These are phyloP conservation scores for Dothistroma pini DNA, from an alignment of 2,329 filamentous ascomycete genomes.

Conservation along the genomic window DNA sequence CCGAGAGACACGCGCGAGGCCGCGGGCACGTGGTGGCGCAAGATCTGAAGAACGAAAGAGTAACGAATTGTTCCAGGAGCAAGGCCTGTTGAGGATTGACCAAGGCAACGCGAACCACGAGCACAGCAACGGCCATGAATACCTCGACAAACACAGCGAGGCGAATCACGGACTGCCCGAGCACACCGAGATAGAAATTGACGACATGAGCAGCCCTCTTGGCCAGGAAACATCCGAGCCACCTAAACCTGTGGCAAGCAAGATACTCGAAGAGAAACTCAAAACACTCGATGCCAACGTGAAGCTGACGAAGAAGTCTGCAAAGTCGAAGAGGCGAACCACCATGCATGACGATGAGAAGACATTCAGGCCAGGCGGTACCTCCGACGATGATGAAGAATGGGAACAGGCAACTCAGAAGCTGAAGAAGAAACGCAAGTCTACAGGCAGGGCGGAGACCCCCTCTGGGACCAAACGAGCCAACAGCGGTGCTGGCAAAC, in stretches of 20 bases:
- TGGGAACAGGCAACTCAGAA: conserved; percentile 21
- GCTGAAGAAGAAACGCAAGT: conserved; percentile 35
- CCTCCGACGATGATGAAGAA: conserved; percentile 27
- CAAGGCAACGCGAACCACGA: background rate
- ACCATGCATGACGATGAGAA: conserved; percentile 4
- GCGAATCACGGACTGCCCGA: background rate
- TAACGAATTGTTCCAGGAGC: conserved; percentile 15
- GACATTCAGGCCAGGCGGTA: background rate
- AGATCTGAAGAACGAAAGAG: conserved; percentile 23
- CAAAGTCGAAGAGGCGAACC: conserved; percentile 41
- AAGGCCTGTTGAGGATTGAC: conserved; percentile 1
- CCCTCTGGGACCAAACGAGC: conserved; percentile 13
- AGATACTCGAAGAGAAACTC: conserved; percentile 30
- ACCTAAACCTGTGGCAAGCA: conserved; percentile 8
- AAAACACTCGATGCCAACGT: conserved; percentile 26
- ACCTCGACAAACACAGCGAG: background rate
- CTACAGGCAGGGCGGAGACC: conserved; percentile 19
- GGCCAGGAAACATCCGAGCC: conserved; percentile 4
- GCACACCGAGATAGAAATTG: conserved; percentile 10
- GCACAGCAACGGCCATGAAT: background rate
- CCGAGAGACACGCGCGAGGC: conserved; percentile 16
- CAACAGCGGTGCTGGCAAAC: conserved; percentile 7
- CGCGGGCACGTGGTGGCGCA: conserved; percentile 23
- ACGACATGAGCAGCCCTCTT: conserved; percentile 3
- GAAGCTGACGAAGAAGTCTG: conserved; percentile 21